These are phyloP conservation scores for Salix exigua DNA, from an alignment of 345 rosid genomes.

Conservation along the genomic window DNA sequence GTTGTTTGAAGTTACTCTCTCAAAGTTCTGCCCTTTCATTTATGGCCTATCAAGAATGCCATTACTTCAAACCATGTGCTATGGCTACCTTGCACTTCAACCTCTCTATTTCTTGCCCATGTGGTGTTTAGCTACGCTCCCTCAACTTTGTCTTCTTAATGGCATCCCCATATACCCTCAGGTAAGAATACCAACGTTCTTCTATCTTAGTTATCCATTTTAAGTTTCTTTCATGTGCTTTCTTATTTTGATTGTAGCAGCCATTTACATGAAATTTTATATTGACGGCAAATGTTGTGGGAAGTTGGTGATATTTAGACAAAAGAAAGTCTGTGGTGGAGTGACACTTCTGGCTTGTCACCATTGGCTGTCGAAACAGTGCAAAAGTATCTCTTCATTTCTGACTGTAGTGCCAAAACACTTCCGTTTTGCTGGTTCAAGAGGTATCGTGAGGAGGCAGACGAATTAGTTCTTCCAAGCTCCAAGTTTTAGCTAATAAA, in stretches of 20 bases:
- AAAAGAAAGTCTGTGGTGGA: not conserved
- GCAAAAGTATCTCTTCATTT: not conserved
- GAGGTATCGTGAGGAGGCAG: not conserved
- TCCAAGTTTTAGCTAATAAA: not conserved
- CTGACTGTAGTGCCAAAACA: not conserved
- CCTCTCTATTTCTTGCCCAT: conserved; percentile 21
- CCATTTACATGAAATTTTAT: not conserved
- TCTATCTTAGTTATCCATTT: not conserved
- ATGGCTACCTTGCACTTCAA: conserved; percentile 11
- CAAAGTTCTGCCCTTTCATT: conserved; percentile 24
- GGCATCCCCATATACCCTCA: conserved; percentile 22
- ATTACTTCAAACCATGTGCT: conserved; percentile 27
- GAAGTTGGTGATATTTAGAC: not conserved
- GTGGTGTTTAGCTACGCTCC: conserved; percentile 28
- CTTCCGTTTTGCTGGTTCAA: not conserved
- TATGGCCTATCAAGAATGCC: conserved; percentile 22
- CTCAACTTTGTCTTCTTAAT: conserved; percentile 27
- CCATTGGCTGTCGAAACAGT: not conserved
- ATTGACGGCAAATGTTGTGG: not conserved
- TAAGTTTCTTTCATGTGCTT: no score
- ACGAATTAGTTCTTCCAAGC: not conserved
- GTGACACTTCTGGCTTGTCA: not conserved
- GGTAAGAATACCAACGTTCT: conserved; percentile 8
- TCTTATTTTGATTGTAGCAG: not conserved
- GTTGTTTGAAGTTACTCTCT: conserved; percentile 21